Percentiles rank a stretch among this genome's conserved stretches.
phyloP scores from a whole-genome alignment of 768 basidiomycete species.

The Pluteus cervinus region DNA sequence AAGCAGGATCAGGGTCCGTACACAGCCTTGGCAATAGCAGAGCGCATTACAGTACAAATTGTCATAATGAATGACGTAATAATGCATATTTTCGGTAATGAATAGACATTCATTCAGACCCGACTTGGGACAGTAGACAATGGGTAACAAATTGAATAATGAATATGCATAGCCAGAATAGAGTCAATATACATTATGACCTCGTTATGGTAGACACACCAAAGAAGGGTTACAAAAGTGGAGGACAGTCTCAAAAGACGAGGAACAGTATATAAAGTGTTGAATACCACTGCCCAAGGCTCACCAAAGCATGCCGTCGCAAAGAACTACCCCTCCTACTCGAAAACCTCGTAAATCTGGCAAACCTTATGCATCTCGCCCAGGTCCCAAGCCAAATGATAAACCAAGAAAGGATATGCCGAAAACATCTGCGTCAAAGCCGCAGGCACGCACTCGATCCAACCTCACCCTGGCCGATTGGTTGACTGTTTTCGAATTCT shows the following conservation, averaged over 20 bases:
- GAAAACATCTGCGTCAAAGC: slow-evolving; percentile 8
- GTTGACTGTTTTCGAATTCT: slow-evolving; percentile 15
- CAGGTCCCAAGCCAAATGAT: slow-evolving; percentile 2
- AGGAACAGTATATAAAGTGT: slow-evolving; percentile 1
- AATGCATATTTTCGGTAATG: slow-evolving; percentile 9
- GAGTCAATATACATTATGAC: slow-evolving; percentile 5
- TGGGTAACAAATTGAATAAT: slow-evolving; percentile 3
- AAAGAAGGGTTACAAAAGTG: no score
- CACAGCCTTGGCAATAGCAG: no score
- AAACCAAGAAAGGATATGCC: slow-evolving; percentile 5
- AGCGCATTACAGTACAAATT: slow-evolving; percentile 4
- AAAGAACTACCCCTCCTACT: no score
- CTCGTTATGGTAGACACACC: no score
- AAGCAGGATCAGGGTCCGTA: no score
- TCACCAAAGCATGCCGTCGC: slow-evolving; percentile 1
- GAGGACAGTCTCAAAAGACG: neutral
- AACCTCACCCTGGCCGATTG: slow-evolving; percentile 20
- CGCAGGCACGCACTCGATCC: neutral
- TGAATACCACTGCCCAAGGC: neutral
- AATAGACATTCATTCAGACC: slow-evolving; percentile 3
- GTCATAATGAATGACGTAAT: slow-evolving; percentile 3
- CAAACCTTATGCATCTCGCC: no score
- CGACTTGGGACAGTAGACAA: slow-evolving; percentile 2
- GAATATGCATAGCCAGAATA: slow-evolving; percentile 4
- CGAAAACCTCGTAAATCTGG: no score